Conservation (phyloP, 257 asterid genomes). For the Ajuga chamaepitys region DNA sequence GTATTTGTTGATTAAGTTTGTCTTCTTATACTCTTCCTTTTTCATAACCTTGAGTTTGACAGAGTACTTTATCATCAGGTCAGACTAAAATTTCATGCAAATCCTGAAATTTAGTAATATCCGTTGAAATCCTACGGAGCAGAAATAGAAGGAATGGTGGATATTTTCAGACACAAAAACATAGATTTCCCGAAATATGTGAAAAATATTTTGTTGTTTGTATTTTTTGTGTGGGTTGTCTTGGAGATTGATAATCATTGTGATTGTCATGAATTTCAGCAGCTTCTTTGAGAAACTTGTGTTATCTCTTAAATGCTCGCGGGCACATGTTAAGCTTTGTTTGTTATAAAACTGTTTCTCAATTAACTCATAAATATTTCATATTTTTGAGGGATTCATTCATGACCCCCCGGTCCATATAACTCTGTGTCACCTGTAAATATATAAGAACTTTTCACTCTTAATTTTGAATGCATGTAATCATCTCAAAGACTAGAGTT, state of each 20-base stretch:
- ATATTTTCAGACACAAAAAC: not conserved
- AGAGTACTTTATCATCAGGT: no score
- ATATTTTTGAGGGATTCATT: not conserved
- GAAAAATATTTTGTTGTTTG: no score
- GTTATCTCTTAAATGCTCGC: not conserved
- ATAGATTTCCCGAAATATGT: not conserved
- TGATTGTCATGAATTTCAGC: not conserved
- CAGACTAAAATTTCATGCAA: not conserved
- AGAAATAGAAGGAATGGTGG: not conserved
- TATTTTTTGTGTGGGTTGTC: no score
- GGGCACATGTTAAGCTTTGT: not conserved
- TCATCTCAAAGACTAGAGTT: not conserved
- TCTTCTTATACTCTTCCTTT: not conserved
- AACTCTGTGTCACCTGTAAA: not conserved
- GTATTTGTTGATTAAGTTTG: not conserved
- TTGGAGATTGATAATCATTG: no score
- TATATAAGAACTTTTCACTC: not conserved
- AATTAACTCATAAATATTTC: not conserved
- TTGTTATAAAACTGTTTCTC: not conserved
- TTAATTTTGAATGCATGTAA: not conserved
- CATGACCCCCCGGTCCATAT: not conserved
- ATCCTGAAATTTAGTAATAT: not conserved
- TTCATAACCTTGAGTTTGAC: not conserved
- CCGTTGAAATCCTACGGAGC: not conserved
- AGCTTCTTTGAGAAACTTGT: not conserved